These are phyloP conservation scores for Aspergillus pseudoglaucus DNA, from an alignment of 2,329 filamentous ascomycete genomes.

Conservation along the genomic window DNA sequence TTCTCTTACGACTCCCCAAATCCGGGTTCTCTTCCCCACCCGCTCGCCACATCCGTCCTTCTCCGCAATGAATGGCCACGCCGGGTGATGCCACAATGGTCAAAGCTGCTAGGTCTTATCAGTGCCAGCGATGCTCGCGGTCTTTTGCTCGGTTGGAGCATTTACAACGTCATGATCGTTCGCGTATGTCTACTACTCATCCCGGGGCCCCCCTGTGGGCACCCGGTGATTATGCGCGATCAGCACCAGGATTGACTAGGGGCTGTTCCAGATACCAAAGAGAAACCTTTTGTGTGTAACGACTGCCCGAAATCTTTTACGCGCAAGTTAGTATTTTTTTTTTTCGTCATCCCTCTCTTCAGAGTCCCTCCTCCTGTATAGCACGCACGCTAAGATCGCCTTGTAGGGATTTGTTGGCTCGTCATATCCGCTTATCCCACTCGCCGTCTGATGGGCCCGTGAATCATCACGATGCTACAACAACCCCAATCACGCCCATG, in stretches of 20 bases:
- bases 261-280: slow-evolving; percentile 25
- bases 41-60: no score
- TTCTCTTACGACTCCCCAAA: no score
- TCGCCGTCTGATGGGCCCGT: neutral
- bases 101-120: slow-evolving; percentile 15
- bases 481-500: slow-evolving; percentile 6
- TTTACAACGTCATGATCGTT: slow-evolving; percentile 31
- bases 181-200: slow-evolving; percentile 17
- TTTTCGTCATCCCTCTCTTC: no score
- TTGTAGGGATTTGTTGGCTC: slow-evolving; percentile 24
- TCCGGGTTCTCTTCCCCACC: no score
- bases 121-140: slow-evolving; percentile 25
- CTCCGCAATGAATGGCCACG: no score
- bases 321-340: slow-evolving; percentile 19
- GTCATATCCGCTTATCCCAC: slow-evolving; percentile 26
- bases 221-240: neutral
- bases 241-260: neutral
- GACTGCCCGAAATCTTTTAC: slow-evolving; percentile 30
- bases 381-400: slow-evolving; percentile 3
- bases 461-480: neutral
- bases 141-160: slow-evolving; percentile 29
- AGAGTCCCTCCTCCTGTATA: neutral
- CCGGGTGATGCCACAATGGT: slow-evolving; percentile 9
- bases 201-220: no score
- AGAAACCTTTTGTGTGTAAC: slow-evolving; percentile 25